Conservation (phyloP, 2,329 filamentous ascomycete genomes). For the Colletotrichum orchidophilum region DNA sequence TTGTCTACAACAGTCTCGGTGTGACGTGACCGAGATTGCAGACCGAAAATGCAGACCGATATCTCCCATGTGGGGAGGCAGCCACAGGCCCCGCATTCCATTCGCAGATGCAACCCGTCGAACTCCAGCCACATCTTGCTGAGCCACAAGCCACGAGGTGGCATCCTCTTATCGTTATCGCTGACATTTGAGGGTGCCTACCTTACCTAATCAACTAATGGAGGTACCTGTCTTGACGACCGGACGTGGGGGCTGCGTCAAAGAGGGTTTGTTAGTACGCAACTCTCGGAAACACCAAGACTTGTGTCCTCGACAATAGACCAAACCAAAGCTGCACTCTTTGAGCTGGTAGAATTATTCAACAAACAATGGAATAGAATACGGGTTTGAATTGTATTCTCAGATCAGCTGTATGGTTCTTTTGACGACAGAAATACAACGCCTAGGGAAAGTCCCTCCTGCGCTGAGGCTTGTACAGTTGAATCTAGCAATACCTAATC, state of each 20-base stretch:
- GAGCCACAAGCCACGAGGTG: neutral
- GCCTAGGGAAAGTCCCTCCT: neutral
- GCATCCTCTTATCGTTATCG: neutral
- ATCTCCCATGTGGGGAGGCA: neutral
- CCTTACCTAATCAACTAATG: conserved; percentile 10
- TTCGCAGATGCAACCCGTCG: neutral
- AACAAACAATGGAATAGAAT: neutral
- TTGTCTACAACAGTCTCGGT: neutral
- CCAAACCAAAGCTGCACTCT: neutral
- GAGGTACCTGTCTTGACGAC: too few relatives aligned
- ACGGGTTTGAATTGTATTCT: neutral
- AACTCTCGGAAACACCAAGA: neutral
- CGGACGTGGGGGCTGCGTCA: neutral
- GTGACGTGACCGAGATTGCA: neutral
- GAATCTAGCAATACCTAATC: too few relatives aligned
- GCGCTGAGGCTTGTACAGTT: neutral
- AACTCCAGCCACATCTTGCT: neutral
- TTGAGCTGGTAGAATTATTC: too few relatives aligned
- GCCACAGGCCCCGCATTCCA: neutral
- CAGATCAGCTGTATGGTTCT: neutral
- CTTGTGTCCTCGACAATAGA: neutral
- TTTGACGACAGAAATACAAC: neutral
- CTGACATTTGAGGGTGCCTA: too few relatives aligned
- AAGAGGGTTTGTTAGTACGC: conserved; percentile 11
- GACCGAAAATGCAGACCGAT: neutral